phyloP scores from a whole-genome alignment of 805 yeast species.

The Henningerozyma blattae region DNA sequence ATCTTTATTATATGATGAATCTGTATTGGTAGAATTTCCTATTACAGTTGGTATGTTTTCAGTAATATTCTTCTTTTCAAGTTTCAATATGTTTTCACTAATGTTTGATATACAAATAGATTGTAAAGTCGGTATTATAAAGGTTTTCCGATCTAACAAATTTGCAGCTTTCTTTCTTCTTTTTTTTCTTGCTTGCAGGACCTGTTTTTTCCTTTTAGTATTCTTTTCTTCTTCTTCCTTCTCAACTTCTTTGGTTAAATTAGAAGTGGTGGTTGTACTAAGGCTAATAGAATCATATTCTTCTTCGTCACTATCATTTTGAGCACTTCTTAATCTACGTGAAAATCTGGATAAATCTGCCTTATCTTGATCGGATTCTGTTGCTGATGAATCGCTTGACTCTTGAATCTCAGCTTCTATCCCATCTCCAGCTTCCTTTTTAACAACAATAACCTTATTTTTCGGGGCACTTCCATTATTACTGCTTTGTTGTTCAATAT shows the following conservation, averaged over 20 bases:
- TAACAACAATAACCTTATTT: no score
- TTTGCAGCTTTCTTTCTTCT: constrained; percentile 79
- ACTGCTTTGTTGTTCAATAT: neutral
- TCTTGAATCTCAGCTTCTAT: constrained; percentile 3
- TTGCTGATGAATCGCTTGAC: constrained; percentile 1
- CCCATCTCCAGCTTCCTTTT: constrained; percentile 1
- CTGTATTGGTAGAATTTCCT: constrained; percentile 2
- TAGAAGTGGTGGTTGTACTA: neutral
- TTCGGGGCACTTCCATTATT: no score
- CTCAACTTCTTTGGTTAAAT: constrained; percentile 2
- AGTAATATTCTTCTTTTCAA: constrained; percentile 17
- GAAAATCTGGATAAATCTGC: constrained; percentile 3
- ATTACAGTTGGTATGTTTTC: constrained; percentile 6
- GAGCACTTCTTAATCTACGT: constrained; percentile 19
- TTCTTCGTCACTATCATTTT: constrained; percentile 24
- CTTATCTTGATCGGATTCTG: constrained; percentile 1
- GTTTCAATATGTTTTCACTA: constrained; percentile 30
- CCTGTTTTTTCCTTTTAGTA: constrained; percentile 28
- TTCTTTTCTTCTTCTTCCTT: constrained; percentile 8
- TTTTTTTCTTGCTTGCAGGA: constrained; percentile 50
- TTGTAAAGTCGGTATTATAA: constrained; percentile 58
- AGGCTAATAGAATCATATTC: constrained; percentile 9
- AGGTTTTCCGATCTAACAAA: constrained; percentile 57
- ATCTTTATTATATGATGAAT: constrained; percentile 1
- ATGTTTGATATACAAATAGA: constrained; percentile 65